These are phyloP conservation scores for Spizellomyces sp. DNA, from an alignment of 192 early-diverging fungal genomes.

Conservation along the genomic window DNA sequence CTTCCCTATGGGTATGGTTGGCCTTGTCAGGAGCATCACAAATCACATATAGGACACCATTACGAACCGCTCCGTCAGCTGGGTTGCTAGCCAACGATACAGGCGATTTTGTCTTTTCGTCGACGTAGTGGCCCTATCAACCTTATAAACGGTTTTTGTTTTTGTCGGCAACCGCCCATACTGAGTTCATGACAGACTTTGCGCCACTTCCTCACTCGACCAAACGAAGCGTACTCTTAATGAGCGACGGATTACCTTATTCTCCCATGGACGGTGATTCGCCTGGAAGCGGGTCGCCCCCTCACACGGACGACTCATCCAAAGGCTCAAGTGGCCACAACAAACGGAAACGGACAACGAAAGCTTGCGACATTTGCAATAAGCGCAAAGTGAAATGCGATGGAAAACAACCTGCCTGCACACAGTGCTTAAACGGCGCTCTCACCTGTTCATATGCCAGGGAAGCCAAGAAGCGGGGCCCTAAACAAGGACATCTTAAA, in stretches of 20 bases:
- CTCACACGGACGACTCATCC: background rate
- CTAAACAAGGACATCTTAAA: slow-evolving; percentile 34
- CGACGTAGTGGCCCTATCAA: too few relatives aligned
- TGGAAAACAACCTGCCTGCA: slow-evolving; percentile 18
- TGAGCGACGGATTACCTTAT: background rate
- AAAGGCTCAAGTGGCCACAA: background rate
- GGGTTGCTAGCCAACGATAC: too few relatives aligned
- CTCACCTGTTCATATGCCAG: slow-evolving; percentile 24
- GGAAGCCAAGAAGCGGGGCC: slow-evolving; percentile 32
- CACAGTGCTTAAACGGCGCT: slow-evolving; percentile 10
- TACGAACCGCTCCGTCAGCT: too few relatives aligned
- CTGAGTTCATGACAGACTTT: too few relatives aligned
- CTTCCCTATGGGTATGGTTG: too few relatives aligned
- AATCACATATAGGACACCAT: too few relatives aligned
- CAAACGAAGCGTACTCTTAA: too few relatives aligned
- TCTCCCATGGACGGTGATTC: background rate
- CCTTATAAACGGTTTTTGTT: too few relatives aligned
- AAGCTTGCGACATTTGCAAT: slow-evolving; percentile 46
- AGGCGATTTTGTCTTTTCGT: too few relatives aligned
- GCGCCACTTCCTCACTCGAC: too few relatives aligned
- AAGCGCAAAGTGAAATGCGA: slow-evolving; percentile 38
- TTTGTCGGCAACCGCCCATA: too few relatives aligned
- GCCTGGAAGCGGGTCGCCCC: background rate
- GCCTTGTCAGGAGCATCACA: too few relatives aligned
- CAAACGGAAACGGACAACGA: slow-evolving; percentile 40